phyloP scores from a whole-genome alignment of 2,329 filamentous ascomycete species.

The Sclerotinia nivalis region DNA sequence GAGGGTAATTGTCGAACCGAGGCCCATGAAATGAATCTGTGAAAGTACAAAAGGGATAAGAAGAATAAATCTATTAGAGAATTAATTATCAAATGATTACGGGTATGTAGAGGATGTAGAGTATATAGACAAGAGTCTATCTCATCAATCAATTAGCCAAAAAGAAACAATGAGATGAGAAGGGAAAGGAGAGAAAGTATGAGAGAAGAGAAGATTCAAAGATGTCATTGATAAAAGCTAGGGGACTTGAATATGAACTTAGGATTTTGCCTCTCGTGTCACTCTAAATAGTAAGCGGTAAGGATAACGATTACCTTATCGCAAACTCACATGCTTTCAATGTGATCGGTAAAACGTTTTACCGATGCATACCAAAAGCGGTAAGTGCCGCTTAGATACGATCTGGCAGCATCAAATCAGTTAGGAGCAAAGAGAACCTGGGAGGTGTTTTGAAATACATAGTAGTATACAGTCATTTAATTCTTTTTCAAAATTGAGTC shows the following conservation, averaged over 20 bases:
- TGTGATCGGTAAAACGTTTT: not conserved
- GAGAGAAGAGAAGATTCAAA: not conserved
- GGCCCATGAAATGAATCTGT: conserved; percentile 9
- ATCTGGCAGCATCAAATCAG: conserved; percentile 24
- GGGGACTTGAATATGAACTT: not conserved
- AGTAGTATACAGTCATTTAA: conserved; percentile 15
- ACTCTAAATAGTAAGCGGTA: not conserved
- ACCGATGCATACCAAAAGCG: conserved; percentile 5
- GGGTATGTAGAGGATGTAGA: not conserved
- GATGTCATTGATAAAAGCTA: not conserved
- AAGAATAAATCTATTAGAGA: not conserved
- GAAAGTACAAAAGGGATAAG: not conserved
- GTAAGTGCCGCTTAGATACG: conserved; percentile 19
- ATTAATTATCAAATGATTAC: not conserved
- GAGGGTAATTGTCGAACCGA: not conserved
- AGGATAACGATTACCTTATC: not conserved
- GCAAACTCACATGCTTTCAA: not conserved
- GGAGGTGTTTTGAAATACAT: not conserved
- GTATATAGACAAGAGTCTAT: not conserved
- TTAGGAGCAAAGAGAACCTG: not conserved
- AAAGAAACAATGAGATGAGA: not conserved
- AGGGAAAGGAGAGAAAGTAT: not conserved
- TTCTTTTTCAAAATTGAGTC: conserved; percentile 24
- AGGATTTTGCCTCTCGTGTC: not conserved
- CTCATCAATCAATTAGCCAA: not conserved